Percentiles rank a stretch among this genome's conserved stretches.
phyloP scores from a whole-genome alignment of 805 yeast species.

The Saccharomycopsis fodiens region DNA sequence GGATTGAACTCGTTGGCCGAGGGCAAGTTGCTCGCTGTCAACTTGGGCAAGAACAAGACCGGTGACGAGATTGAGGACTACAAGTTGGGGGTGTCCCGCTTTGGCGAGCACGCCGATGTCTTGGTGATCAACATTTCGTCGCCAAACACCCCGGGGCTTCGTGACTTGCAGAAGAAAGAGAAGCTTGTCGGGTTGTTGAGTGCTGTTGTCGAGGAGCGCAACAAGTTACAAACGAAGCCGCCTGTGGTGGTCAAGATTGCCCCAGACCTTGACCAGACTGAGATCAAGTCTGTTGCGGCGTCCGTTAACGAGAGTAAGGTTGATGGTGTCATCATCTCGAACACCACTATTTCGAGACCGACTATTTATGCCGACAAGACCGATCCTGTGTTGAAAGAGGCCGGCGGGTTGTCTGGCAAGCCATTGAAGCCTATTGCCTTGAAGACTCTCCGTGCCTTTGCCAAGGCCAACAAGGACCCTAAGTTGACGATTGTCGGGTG shows the following conservation, averaged over 20 bases:
- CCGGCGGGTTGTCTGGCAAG: conserved; percentile 90
- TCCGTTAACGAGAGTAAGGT: conserved; percentile 70
- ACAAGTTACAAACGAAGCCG: conserved; percentile 46
- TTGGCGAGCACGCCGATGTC: conserved; percentile 83
- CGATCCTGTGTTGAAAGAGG: conserved; percentile 39
- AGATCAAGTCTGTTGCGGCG: conserved; percentile 72
- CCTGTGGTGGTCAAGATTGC: conserved; percentile 89
- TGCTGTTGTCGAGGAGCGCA: conserved; percentile 64
- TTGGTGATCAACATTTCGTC: conserved; percentile 87
- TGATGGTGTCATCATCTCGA: conserved; percentile 89
- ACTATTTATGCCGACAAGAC: conserved; percentile 42
- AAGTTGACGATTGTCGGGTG: conserved; percentile 79
- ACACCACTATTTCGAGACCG: conserved; percentile 88
- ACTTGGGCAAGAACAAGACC: conserved; percentile 85
- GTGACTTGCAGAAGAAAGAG: conserved; percentile 74
- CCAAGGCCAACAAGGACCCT: conserved; percentile 62
- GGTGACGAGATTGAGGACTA: conserved; percentile 90
- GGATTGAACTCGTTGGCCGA: conserved; percentile 47
- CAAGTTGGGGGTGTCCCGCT: conserved; percentile 70
- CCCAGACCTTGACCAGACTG: conserved; percentile 80
- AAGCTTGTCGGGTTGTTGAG: conserved; percentile 62
- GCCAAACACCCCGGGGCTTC: conserved; percentile 93
- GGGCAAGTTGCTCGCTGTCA: conserved; percentile 67
- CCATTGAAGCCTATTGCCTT: conserved; percentile 80
- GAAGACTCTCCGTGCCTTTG: conserved; percentile 59